phyloP scores from a whole-genome alignment of 2,329 filamentous ascomycete genomes.

The Waltergamsia citrina region DNA sequence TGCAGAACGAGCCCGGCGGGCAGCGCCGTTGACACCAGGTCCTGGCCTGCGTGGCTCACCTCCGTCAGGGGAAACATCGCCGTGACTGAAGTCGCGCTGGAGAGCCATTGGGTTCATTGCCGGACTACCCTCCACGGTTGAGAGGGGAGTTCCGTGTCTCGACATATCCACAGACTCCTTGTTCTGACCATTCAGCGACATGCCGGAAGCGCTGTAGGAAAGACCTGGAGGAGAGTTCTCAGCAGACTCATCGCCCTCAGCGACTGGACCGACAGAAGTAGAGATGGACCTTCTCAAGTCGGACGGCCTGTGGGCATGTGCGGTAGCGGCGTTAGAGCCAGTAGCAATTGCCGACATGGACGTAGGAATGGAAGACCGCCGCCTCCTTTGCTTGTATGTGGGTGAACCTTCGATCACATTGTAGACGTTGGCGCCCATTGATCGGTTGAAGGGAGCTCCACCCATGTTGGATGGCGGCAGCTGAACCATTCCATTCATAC shows the following conservation, averaged over 20 bases:
- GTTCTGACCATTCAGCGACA: slow-evolving; percentile 60
- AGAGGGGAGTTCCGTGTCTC: slow-evolving; percentile 81
- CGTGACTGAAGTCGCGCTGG: slow-evolving; percentile 61
- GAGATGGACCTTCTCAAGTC: slow-evolving; percentile 89
- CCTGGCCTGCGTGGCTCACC: slow-evolving; percentile 53
- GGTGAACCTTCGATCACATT: slow-evolving; percentile 96
- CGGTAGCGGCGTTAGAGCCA: slow-evolving; percentile 53
- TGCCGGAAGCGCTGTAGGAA: slow-evolving; percentile 60
- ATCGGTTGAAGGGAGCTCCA: slow-evolving; percentile 68
- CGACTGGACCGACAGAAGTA: slow-evolving; percentile 70
- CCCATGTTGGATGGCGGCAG: slow-evolving; percentile 78
- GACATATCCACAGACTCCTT: slow-evolving; percentile 78
- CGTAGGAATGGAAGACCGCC: slow-evolving; percentile 85
- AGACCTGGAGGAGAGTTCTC: slow-evolving; percentile 73
- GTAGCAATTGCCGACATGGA: slow-evolving; percentile 61
- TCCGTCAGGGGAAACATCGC: slow-evolving; percentile 50
- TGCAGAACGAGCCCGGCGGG: slow-evolving; percentile 84
- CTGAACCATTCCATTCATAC: slow-evolving; percentile 83
- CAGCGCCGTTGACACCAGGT: slow-evolving; percentile 64
- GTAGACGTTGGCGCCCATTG: slow-evolving; percentile 68
- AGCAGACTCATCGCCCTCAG: slow-evolving; percentile 69
- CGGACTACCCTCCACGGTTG: slow-evolving; percentile 74
- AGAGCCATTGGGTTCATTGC: slow-evolving; percentile 61
- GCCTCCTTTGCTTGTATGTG: slow-evolving; percentile 94
- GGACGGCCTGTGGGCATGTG: slow-evolving; percentile 66